Evolutionary conservation across 768 basidiomycete species (phyloP), one percentile per base, ranked within the genome.

Genomic region (Termitomyces sp.): DNA sequence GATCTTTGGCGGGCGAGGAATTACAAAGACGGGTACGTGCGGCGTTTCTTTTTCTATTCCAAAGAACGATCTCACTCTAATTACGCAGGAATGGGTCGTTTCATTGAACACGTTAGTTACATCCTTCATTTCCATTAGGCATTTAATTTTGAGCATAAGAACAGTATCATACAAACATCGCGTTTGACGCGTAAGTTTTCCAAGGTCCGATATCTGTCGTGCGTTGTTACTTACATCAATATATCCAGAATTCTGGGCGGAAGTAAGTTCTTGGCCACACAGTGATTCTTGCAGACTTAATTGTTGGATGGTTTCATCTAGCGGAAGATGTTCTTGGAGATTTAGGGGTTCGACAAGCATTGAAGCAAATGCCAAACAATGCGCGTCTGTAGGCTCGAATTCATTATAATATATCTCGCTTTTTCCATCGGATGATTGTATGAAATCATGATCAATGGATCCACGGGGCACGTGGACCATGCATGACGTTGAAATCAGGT

Each of bases 1-100:
- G 77, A 82, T 93, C 62, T 93, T 93, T 62, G 91, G 93, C 63
- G 93, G 93, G 9, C 83, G 93, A 57, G 93, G 89, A 50, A 83
- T 95, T 59, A 93, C 93, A 30, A 80, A 81, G 69, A 84, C 84
- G 15, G 91, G 92, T 33, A 85, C 85, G 84, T 62, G 7, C 8
- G 15, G 7, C 15, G 15, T 50, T n/a, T 9, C 9, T 31, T 9
- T 9, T 31, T 34, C 41, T n/a, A n/a, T 31, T 16, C 2, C 15
- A 33, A 24, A 27, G 51, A 44, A 13, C 41, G 6, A 12, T 34
- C 15, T 44, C 16, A 45, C 34, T 42, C 39, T 5, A 9, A 12
- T 22, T 37, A 11, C 6, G 8, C 22, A 64, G 65, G 65, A 44
- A 67, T 65, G 58, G 64, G 64, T 20, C 59, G 61, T 36, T 65